Conservation (phyloP, 768 basidiomycete genomes). For the Mycena capillaripes region DNA sequence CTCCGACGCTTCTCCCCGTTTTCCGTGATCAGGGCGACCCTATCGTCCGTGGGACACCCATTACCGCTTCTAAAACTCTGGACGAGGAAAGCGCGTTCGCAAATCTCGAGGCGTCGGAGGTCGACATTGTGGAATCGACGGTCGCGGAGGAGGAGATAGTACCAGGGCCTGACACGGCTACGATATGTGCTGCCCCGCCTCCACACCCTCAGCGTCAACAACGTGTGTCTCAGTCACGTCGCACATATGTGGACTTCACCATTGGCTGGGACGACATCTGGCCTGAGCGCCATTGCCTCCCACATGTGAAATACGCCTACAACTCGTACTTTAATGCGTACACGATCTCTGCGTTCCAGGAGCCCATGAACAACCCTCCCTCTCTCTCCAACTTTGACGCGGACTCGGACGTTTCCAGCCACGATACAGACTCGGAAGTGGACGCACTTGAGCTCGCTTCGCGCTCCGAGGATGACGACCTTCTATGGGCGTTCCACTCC, state of each 20-base stretch:
- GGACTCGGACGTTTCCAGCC: neutral
- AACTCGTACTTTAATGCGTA: constrained; percentile 29
- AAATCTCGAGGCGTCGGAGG: neutral
- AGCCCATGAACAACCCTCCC: neutral
- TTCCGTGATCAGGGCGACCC: neutral
- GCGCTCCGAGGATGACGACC: constrained; percentile 28
- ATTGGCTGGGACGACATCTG: constrained; percentile 35
- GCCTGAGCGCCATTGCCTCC: constrained; percentile 16
- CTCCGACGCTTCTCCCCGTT: constrained; percentile 2
- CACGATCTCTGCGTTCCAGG: neutral
- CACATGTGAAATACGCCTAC: constrained; percentile 15
- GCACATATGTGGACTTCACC: constrained; percentile 25
- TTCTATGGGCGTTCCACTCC: constrained; percentile 26
- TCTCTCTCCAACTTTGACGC: neutral
- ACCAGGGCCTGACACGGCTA: neutral
- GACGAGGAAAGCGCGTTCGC: neutral
- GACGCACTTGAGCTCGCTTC: constrained; percentile 27
- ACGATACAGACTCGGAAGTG: constrained; percentile 10
- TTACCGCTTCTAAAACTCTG: neutral
- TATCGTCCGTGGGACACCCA: neutral
- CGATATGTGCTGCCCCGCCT: constrained; percentile 6
- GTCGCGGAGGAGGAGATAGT: neutral
- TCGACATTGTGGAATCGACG: neutral
- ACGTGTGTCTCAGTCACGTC: neutral
- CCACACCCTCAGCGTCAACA: neutral